These are phyloP conservation scores for Kodamaea ohmeri DNA, from an alignment of 1,139 yeast species.

Conservation along the genomic window DNA sequence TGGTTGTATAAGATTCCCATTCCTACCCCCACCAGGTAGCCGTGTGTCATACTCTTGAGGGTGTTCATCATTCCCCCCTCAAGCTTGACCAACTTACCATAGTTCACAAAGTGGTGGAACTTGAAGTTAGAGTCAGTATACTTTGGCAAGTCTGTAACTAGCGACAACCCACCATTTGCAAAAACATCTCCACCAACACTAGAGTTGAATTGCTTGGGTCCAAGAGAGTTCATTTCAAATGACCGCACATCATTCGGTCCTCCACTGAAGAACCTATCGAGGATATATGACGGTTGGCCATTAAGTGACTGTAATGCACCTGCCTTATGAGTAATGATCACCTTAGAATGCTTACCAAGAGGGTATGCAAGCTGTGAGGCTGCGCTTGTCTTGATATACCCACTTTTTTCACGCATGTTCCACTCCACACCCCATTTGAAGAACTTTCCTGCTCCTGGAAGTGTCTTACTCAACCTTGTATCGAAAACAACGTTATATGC, in stretches of 20 bases:
- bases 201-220: constrained; percentile 66
- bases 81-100: constrained; percentile 61
- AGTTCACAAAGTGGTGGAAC: constrained; percentile 68
- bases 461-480: constrained; percentile 51
- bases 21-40: constrained; percentile 60
- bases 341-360: constrained; percentile 15
- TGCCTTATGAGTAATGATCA: constrained; percentile 45
- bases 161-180: constrained; percentile 66
- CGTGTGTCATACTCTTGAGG: constrained; percentile 26
- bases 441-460: constrained; percentile 59
- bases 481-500: constrained; percentile 54
- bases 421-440: constrained; percentile 57
- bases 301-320: constrained; percentile 49
- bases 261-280: constrained; percentile 57
- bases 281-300: constrained; percentile 45
- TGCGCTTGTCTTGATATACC: constrained; percentile 44
- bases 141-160: constrained; percentile 65
- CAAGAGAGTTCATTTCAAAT: constrained; percentile 74
- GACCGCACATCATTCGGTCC: constrained; percentile 86
- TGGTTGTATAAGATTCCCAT: constrained; percentile 79
- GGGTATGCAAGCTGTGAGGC: constrained; percentile 45
- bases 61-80: constrained; percentile 23
- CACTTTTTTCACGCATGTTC: constrained; percentile 38
- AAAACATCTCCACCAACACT: constrained; percentile 82
- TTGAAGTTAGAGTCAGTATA: constrained; percentile 61